Evolutionary conservation across 768 basidiomycete genomes (phyloP), one percentile per base, ranked within the genome.

Genomic region (Termitomyces sp.): DNA sequence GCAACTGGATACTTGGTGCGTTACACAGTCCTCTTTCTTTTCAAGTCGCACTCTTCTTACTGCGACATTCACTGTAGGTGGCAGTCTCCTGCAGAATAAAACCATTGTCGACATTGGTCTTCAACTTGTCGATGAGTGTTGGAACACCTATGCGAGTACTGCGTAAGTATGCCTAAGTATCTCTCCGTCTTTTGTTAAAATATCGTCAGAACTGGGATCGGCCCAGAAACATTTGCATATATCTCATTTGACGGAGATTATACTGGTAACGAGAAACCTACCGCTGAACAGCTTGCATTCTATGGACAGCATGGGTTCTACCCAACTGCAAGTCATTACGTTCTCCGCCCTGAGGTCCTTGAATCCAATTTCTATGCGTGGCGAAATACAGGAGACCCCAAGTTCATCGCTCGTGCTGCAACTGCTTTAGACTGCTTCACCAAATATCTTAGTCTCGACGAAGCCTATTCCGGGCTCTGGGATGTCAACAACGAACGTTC

Each of bases 361-460:
- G 87, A 90, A 66, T 86, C 83, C 51, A 89, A 88, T 71, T 89
- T 90, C 73, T 87, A 90, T 57, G 88, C 87, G 0, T 90, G 79
- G 79, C 79, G 89, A 19, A 78, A 76, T 7, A 88, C 87, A 1
- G 89, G 89, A 2, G 72, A 90, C 60, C 65, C 68, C 7, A 87
- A 85, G 62, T 91, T 88, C 65, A 72, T 84, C 43, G 71, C 87
- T 50, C 79, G 83, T 34, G 87, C 88, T 9, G 77, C 73, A 2
- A 72, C 68, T 34, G 87, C 85, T 11, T 68, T 87, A n/a, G 45
- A 70, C 42, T 81, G 78, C 63, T 85, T 90, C 71, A 74, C 82
- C 58, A 71, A 72, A 47, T 84, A 75, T 65, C 68, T 89, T 28
- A 49, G 42, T 12, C 32, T 41, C n/a, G 54, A 53, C 22, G 53